Evolutionary conservation across 495 filamentous ascomycete species (phyloP), one percentile per base, ranked within the genome.

Genomic region (Aspergillus hancockii): DNA sequence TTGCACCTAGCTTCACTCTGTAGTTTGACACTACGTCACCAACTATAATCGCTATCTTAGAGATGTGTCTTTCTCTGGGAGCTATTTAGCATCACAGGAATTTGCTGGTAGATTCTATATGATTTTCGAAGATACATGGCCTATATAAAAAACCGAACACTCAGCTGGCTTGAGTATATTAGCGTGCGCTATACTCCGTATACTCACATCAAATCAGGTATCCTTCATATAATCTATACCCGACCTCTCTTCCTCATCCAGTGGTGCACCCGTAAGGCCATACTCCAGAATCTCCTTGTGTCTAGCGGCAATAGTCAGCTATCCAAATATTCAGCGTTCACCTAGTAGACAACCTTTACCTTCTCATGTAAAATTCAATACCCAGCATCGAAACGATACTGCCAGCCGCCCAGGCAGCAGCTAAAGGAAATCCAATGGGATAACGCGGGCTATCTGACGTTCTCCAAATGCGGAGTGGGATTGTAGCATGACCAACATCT

Each of bases 401-500:
- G 0, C 58, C 58, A 8, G 41, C 58, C 7, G 58, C 58, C 28
- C 62, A 65, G 14, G 53, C 63, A 16, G 63, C 62, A n/a, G 63
- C 55, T 5, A 65, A 55, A 9, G 63, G 63, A 16, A 65, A 59
- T 12, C 63, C 63, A 43, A 65, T 53, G 6, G 63, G 60, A 45
- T 66, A 63, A 1, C 49, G 54, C 12, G 59, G 63, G n/a, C 59
- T 62, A 53, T 66, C 60, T 18, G 46, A 52, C 0, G 60, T 63
- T 43, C 56, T 47, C 63, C 63, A 66, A 38, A 52, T 56, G 1
- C 63, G 57, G 25, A 66, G 56, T 8, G 63, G 59, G 22, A 66
- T 63, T 5, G 60, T 63, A 10, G 63, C 63, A 54, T 66, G 59
- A 70, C 60, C 49, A 22, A 63, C 46, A 41, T 66, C 58, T 60